These are phyloP conservation scores for Thalia dealbata DNA, from an alignment of 176 grass and related monocot species.

Conservation along the genomic window DNA sequence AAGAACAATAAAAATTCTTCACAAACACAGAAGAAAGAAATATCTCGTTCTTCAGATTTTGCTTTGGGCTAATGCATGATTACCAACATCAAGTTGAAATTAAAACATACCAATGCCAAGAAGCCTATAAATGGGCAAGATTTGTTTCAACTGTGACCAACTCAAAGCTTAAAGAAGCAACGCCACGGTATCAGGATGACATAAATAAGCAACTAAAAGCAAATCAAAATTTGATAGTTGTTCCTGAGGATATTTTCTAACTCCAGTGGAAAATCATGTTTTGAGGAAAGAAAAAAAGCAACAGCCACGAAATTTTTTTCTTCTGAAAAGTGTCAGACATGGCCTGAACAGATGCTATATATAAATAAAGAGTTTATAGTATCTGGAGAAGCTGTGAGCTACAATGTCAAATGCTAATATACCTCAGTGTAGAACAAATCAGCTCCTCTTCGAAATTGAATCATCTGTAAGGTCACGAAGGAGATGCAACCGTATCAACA, in stretches of 20 bases:
- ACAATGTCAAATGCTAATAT: not conserved
- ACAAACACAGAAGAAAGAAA: not conserved
- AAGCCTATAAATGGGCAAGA: not conserved
- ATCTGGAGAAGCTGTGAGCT: too few species aligned
- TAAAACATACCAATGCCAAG: not conserved
- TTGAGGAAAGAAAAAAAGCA: not conserved
- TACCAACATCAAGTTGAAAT: not conserved
- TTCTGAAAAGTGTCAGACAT: not conserved
- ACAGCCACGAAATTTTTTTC: not conserved
- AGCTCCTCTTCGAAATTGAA: constrained; percentile 53
- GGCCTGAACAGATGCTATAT: not conserved
- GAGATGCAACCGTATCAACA: not conserved
- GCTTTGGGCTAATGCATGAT: not conserved
- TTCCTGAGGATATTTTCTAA: not conserved
- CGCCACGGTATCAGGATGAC: not conserved
- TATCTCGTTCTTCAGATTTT: not conserved
- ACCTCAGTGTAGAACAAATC: constrained; percentile 74
- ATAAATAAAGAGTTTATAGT: not conserved
- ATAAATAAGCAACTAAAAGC: not conserved
- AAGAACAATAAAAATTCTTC: not conserved
- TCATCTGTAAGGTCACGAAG: constrained; percentile 29
- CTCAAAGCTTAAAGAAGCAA: not conserved
- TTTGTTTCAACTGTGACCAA: not conserved
- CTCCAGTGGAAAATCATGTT: not conserved
- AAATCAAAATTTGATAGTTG: not conserved